phyloP scores from a whole-genome alignment of 257 asterid species.

The Ilex aquifolium region DNA sequence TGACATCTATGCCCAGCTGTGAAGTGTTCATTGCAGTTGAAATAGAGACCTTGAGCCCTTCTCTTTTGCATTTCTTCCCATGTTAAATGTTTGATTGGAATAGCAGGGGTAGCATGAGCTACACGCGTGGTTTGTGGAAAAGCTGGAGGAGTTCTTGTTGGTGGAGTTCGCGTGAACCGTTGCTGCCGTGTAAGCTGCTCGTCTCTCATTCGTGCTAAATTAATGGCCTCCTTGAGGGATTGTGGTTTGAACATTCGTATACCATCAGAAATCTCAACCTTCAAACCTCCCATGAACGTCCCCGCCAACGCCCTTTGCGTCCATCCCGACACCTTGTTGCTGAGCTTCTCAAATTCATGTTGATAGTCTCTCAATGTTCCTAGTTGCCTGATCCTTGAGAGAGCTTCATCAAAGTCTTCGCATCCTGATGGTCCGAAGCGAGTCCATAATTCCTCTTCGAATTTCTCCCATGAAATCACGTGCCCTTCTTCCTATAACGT shows the following conservation, averaged over 20 bases:
- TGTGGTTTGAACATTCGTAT: background rate
- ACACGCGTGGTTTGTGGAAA: too few species aligned
- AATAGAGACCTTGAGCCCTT: background rate
- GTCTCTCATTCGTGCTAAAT: background rate
- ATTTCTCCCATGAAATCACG: background rate
- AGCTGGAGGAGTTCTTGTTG: background rate
- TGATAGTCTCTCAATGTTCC: background rate
- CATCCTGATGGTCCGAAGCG: background rate
- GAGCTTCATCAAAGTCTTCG: background rate
- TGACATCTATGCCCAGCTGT: background rate
- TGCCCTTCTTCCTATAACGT: background rate
- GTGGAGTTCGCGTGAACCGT: background rate
- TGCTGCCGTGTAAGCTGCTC: background rate
- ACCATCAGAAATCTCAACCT: background rate
- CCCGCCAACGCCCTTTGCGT: background rate
- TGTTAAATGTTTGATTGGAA: background rate
- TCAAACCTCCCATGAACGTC: background rate
- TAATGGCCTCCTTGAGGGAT: background rate
- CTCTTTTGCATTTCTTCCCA: conserved; percentile 1
- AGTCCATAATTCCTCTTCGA: background rate
- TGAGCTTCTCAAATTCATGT: background rate
- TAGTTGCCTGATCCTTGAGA: background rate
- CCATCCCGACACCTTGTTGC: background rate
- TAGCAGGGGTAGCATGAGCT: background rate
- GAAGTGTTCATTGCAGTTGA: background rate